Conservation (phyloP, 1,284 basidiomycete genomes). For the Phenoliferia sp. region DNA sequence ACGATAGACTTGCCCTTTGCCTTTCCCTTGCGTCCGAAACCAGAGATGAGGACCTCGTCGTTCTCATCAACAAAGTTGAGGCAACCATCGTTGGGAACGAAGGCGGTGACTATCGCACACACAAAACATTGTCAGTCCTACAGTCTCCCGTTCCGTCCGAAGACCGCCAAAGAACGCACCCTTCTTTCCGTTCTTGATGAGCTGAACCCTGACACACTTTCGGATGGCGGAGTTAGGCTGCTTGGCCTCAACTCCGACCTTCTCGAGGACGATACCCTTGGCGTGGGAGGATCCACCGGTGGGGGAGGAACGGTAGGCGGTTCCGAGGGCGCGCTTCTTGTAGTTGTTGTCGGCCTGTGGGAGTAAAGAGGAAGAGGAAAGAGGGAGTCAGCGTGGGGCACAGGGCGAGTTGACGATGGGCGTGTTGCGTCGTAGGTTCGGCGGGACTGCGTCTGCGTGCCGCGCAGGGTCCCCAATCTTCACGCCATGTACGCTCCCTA, state of each 20-base stretch:
- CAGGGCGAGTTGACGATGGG: background rate
- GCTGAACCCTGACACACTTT: constrained; percentile 99
- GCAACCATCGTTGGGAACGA: constrained; percentile 83
- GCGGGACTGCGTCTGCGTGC: background rate
- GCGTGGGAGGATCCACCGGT: constrained; percentile 99
- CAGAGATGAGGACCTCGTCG: constrained; percentile 98
- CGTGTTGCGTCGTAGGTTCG: too few species aligned
- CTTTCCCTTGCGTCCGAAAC: constrained; percentile 99
- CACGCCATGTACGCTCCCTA: too few species aligned
- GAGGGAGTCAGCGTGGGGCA: background rate
- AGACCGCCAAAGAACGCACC: constrained; percentile 38
- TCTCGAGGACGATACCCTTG: constrained; percentile 99
- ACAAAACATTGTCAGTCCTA: background rate
- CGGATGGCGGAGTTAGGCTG: constrained; percentile 99
- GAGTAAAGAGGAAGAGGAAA: constrained; percentile 4
- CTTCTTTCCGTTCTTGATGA: constrained; percentile 99
- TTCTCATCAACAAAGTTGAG: constrained; percentile 89
- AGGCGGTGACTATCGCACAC: constrained; percentile 35
- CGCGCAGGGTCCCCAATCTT: background rate
- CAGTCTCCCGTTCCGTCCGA: constrained; percentile 46
- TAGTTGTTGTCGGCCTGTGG: constrained; percentile 91
- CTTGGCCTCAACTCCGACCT: constrained; percentile 77
- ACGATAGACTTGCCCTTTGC: constrained; percentile 74
- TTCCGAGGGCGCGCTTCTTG: constrained; percentile 99
- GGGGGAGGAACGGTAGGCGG: constrained; percentile 99